phyloP scores from a whole-genome alignment of 345 rosid genomes.

The Eucalyptus polybractea region DNA sequence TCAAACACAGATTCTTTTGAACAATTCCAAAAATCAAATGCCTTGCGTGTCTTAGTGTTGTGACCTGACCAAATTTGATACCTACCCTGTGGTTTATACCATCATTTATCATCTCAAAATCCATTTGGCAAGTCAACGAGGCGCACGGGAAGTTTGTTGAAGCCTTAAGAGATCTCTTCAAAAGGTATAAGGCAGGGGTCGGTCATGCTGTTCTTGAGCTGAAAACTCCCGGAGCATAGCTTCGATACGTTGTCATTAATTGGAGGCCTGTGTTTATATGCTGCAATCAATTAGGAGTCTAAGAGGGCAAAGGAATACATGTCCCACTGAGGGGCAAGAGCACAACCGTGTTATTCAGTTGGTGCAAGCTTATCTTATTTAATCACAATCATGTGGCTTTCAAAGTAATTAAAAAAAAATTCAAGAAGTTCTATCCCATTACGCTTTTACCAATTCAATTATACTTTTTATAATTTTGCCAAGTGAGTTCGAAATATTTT shows the following conservation, averaged over 20 bases:
- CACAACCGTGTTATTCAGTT: too few relatives aligned
- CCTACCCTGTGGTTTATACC: neutral
- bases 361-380: too few relatives aligned
- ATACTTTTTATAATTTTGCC: too few relatives aligned
- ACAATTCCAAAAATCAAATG: neutral
- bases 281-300: too few relatives aligned
- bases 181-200: constrained; percentile 1
- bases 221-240: neutral
- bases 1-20: neutral
- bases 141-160: constrained; percentile 9
- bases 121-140: constrained; percentile 17
- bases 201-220: constrained; percentile 14
- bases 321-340: too few relatives aligned
- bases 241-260: neutral
- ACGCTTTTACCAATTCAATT: too few relatives aligned
- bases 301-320: too few relatives aligned
- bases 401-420: too few relatives aligned
- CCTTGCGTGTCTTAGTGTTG: neutral
- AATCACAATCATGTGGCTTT: too few relatives aligned
- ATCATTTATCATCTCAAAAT: neutral
- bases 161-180: constrained; percentile 21
- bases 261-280: neutral
- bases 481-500: too few relatives aligned
- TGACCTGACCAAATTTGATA: neutral
- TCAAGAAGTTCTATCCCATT: too few relatives aligned